A percentile compares a stretch with the other conserved stretches of the same genome.
Evolutionary conservation across 352 stramenopile genomes (phyloP).

Genomic region (Globisporangium perplexum): DNA sequence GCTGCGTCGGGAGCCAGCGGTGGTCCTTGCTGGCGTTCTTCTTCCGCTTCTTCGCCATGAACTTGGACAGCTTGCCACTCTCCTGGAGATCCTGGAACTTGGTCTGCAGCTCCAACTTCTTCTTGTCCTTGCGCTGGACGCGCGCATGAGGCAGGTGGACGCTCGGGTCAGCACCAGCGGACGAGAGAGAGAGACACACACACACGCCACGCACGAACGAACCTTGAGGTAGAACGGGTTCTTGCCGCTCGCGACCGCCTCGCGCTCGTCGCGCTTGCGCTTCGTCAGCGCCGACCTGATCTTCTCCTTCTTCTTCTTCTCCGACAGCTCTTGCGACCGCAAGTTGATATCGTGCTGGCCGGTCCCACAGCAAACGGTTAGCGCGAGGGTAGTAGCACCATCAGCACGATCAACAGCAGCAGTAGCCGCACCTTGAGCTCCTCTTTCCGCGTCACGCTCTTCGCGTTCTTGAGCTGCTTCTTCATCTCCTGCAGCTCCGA

Average conservation of each 20-base stretch:
- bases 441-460: conserved; percentile 62
- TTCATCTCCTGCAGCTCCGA: conserved; percentile 82
- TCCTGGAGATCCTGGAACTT: conserved; percentile 90
- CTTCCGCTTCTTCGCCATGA: conserved; percentile 92
- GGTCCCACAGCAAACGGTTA: not conserved
- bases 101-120: conserved; percentile 85
- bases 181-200: too few species aligned
- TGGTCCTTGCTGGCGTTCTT: conserved; percentile 93
- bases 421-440: conserved; percentile 57
- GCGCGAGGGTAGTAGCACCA: not conserved
- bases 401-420: not conserved
- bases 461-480: conserved; percentile 65
- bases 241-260: conserved; percentile 88
- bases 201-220: not conserved
- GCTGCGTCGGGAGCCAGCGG: conserved; percentile 83
- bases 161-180: not conserved
- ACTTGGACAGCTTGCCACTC: conserved; percentile 86
- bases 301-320: conserved; percentile 75
- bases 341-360: conserved; percentile 61
- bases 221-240: conserved; percentile 90
- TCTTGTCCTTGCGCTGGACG: conserved; percentile 86
- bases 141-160: not conserved
- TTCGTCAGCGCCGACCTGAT: conserved; percentile 67
- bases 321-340: conserved; percentile 55
- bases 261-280: conserved; percentile 81